phyloP scores from a whole-genome alignment of 1,284 basidiomycete genomes.

The Trichosporon coremiiforme region DNA sequence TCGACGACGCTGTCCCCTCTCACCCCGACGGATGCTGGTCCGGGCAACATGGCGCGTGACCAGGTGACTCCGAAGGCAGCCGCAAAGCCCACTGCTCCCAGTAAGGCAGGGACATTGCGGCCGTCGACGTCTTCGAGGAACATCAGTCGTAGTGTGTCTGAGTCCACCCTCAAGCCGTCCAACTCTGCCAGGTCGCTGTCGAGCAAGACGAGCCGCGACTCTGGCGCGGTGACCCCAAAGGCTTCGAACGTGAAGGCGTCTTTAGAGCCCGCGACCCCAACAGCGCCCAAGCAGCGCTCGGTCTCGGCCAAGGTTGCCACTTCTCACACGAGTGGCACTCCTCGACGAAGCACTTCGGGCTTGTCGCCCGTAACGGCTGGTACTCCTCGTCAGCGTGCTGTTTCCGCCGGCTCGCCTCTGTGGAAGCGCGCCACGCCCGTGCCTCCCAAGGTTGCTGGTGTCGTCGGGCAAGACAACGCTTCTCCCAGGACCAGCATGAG shows the following conservation, averaged over 20 bases:
- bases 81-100: constrained; percentile 6
- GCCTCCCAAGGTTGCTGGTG: constrained; percentile 28
- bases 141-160: constrained; percentile 19
- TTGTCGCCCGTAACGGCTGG: constrained; percentile 13
- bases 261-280: constrained; percentile 5
- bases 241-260: neutral
- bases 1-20: neutral
- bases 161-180: constrained; percentile 9
- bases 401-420: constrained; percentile 23
- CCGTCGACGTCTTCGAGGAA: constrained; percentile 7
- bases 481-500: neutral
- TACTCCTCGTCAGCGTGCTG: constrained; percentile 24
- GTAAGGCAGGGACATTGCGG: neutral
- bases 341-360: constrained; percentile 1
- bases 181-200: constrained; percentile 13
- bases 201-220: constrained; percentile 2
- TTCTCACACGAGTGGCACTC: neutral
- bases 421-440: constrained; percentile 35
- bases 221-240: constrained; percentile 4
- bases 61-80: constrained; percentile 8
- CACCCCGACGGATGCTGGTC: neutral
- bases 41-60: constrained; percentile 3
- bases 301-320: constrained; percentile 14
- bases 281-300: constrained; percentile 10
- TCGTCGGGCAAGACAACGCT: constrained; percentile 13